phyloP scores from a whole-genome alignment of 768 basidiomycete species.

The Phylloporus rhodoxanthus region DNA sequence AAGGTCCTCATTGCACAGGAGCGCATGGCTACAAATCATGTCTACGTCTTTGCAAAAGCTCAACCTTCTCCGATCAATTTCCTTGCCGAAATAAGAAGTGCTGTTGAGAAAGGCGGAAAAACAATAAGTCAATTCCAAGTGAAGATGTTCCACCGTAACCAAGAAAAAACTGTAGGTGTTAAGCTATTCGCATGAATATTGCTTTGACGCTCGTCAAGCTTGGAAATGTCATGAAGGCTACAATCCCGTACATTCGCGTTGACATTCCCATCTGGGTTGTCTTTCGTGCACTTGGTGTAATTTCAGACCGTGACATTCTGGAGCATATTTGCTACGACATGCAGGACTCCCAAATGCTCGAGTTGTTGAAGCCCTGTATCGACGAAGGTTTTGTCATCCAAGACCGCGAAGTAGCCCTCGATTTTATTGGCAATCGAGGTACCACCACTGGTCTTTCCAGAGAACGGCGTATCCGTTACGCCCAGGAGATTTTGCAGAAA shows the following conservation, averaged over 20 bases:
- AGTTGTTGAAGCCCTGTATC: slow-evolving; percentile 97
- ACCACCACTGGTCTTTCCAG: slow-evolving; percentile 88
- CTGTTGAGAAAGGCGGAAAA: slow-evolving; percentile 97
- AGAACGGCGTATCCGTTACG: slow-evolving; percentile 91
- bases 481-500: slow-evolving; percentile 96
- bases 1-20: slow-evolving; percentile 99
- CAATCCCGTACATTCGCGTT: slow-evolving; percentile 95
- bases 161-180: slow-evolving; percentile 74
- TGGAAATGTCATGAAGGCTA: slow-evolving; percentile 93
- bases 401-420: slow-evolving; percentile 92
- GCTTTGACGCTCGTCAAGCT: slow-evolving; percentile 38
- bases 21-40: slow-evolving; percentile 98
- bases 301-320: slow-evolving; percentile 95
- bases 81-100: slow-evolving; percentile 94
- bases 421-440: slow-evolving; percentile 98
- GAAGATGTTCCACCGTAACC: slow-evolving; percentile 89
- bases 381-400: slow-evolving; percentile 99
- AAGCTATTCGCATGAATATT: not conserved
- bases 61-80: slow-evolving; percentile 95
- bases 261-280: slow-evolving; percentile 99
- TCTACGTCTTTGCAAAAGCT: slow-evolving; percentile 97
- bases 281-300: slow-evolving; percentile 95
- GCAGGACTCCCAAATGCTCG: slow-evolving; percentile 92
- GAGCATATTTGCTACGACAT: slow-evolving; percentile 98
- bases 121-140: slow-evolving; percentile 97